Evolutionary conservation across 345 rosid genomes (phyloP).

Genomic region (Triadica sebifera): DNA sequence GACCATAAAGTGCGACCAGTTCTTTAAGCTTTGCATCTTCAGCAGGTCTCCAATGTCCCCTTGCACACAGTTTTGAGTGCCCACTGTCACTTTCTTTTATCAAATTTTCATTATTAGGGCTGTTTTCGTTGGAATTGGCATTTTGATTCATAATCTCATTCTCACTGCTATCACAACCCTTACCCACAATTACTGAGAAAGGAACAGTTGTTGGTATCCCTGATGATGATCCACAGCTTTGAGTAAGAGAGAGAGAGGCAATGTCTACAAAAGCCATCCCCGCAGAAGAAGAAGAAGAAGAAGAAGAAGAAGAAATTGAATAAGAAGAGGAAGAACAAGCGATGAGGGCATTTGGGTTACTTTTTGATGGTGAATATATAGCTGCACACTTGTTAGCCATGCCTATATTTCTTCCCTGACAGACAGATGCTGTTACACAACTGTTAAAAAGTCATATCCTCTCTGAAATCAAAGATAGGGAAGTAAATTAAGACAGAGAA

Average conservation of each 20-base stretch:
- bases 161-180: constrained; percentile 32
- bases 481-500: too few relatives aligned
- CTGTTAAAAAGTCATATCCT: constrained; percentile 45
- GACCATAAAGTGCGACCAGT: constrained; percentile 88
- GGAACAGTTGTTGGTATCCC: too few relatives aligned
- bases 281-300: constrained; percentile 15
- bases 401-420: constrained; percentile 32
- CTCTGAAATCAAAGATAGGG: constrained; percentile 4
- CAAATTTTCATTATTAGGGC: constrained; percentile 21
- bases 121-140: constrained; percentile 23
- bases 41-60: constrained; percentile 98
- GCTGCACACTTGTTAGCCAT: constrained; percentile 25
- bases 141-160: constrained; percentile 7
- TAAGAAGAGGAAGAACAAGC: constrained; percentile 12
- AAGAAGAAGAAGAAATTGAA: constrained; percentile 19
- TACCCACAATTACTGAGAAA: not conserved
- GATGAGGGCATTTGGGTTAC: constrained; percentile 18
- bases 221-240: constrained; percentile 17
- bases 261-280: constrained; percentile 43
- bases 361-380: constrained; percentile 22
- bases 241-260: constrained; percentile 47
- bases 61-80: constrained; percentile 74
- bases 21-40: constrained; percentile 91
- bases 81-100: constrained; percentile 49
- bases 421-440: constrained; percentile 49